Conservation (phyloP, 306 rosid genomes). For the Fragaria ananassa region DNA sequence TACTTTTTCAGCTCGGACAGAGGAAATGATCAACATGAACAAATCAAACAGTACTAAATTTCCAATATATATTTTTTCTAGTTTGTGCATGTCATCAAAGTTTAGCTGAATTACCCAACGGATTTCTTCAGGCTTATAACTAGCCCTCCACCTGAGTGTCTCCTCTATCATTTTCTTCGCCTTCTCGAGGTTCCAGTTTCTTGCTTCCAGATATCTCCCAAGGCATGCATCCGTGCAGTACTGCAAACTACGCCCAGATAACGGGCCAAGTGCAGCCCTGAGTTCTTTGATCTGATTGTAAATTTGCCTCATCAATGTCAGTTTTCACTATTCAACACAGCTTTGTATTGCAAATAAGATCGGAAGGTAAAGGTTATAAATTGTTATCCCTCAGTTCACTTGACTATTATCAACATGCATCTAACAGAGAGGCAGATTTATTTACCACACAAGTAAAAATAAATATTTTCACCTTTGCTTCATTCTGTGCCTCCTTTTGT, state of each 20-base stretch:
- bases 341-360: not conserved
- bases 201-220: conserved; percentile 74
- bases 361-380: not conserved
- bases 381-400: not conserved
- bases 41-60: not conserved
- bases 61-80: not conserved
- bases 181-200: conserved; percentile 77
- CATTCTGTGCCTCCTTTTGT: conserved; percentile 37
- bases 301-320: not conserved
- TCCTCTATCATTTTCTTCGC: conserved; percentile 82
- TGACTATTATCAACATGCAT: not conserved
- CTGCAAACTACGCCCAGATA: conserved; percentile 60
- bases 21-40: not conserved
- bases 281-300: conserved; percentile 63
- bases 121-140: conserved; percentile 83
- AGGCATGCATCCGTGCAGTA: conserved; percentile 73
- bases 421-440: no score
- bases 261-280: conserved; percentile 55
- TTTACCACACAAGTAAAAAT: not conserved
- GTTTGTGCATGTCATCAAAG: conserved; percentile 1
- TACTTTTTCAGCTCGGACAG: not conserved
- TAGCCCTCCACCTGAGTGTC: conserved; percentile 76
- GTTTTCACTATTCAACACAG: not conserved
- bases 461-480: conserved; percentile 50
- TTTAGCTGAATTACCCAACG: conserved; percentile 64